Base-by-base conservation (phyloP, 345 rosid species). In the Zanthoxylum bungeanum region DNA sequence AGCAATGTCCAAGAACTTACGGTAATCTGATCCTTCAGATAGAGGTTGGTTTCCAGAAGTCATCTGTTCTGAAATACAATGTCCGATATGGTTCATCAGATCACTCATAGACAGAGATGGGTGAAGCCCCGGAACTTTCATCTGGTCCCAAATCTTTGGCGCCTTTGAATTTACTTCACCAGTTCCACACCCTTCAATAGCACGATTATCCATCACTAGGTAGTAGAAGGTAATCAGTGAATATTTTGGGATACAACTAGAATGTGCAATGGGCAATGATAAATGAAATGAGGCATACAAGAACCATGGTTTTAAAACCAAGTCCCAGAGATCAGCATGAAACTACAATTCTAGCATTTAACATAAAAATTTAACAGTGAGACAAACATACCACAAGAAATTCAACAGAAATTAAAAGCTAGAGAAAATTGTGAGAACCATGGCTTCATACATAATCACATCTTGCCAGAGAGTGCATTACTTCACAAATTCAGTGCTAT, bases 101-200 rank as follows among this genome's bases (percentile, higher is more conserved):
- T 93, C 97, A 24, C 82, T 87, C 88, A 96, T 82, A 2, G 99
- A 96, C 89, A 96, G 89, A 1, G 99, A 91, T 9, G 93, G 88
- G 46, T 78, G 90, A 72, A 96, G 84, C 37, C 99, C 98, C 10
- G 97, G 91, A 61, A 93, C 92, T 80, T 85, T 91, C 37, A 93
- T 88, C 76, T 91, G 92, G 71, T 89, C 93, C 88, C 96, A 89
- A 67, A 84, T 80, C 60, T 78, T 75, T 25, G 74, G 37, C n/a
- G 75, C 87, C 81, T 80, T 87, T 22, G 91, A 77, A 77, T 85
- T 89, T 68, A 86, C 84, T 68, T 90, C 95, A 55, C 79, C 75
- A 65, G 76, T 78, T 65, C 86, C 85, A 56, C 78, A 78, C 68
- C 87, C 87, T 78, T 87, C 99, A 70, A 76, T 85, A 71, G 86